A percentile compares a stretch with the other conserved stretches of the same genome.
Evolutionary conservation across 2,329 filamentous ascomycete species (phyloP).

Genomic region (Biscogniauxia sp.): DNA sequence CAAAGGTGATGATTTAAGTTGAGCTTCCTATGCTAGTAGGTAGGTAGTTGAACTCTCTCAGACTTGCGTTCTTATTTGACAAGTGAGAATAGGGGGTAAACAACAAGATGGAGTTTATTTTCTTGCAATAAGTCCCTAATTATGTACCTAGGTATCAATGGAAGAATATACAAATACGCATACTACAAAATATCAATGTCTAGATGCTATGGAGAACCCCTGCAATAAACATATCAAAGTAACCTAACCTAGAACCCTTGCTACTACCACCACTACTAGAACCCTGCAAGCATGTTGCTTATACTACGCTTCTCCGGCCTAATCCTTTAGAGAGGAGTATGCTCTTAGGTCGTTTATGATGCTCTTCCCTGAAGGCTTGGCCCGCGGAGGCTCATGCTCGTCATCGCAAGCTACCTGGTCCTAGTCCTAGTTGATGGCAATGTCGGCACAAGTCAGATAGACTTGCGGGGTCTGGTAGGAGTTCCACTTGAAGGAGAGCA

Average conservation of each 20-base stretch:
- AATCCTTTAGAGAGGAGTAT: neutral
- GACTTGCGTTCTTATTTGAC: neutral
- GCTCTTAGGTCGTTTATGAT: neutral
- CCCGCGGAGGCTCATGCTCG: neutral
- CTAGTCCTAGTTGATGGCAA: conserved; percentile 40
- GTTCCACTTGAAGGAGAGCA: conserved; percentile 54
- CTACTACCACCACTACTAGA: neutral
- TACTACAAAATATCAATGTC: neutral
- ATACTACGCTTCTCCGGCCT: neutral
- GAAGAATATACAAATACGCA: neutral
- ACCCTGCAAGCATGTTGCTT: neutral
- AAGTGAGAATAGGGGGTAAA: neutral
- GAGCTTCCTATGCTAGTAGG: too few species aligned
- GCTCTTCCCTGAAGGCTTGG: neutral
- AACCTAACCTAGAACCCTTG: too few species aligned
- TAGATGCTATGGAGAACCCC: neutral
- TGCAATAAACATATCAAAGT: too few species aligned
- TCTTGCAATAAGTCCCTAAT: neutral
- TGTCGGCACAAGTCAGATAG: conserved; percentile 53
- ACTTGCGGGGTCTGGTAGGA: conserved; percentile 53
- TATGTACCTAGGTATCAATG: neutral
- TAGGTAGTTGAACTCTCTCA: neutral
- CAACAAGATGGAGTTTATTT: neutral
- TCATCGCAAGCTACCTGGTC: neutral
- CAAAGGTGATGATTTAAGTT: too few species aligned